These are phyloP conservation scores for Acacia melanoxylon DNA, from an alignment of 306 rosid species.

Conservation along the genomic window DNA sequence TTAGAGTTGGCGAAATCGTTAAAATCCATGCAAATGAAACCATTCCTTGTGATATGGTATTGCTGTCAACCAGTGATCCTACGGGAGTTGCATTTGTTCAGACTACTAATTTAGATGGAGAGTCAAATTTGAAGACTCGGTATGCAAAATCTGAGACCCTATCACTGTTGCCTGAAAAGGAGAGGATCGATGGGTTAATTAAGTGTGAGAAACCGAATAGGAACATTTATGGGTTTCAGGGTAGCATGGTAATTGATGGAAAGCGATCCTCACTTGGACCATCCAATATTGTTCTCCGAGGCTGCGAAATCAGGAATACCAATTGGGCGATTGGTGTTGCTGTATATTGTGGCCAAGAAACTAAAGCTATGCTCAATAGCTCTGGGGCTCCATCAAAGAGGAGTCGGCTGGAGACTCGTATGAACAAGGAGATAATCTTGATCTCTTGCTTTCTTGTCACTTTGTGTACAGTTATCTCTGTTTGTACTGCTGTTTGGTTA, in stretches of 20 bases:
- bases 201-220: constrained; percentile 93
- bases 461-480: constrained; percentile 66
- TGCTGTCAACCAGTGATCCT: constrained; percentile 91
- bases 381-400: constrained; percentile 97
- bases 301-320: constrained; percentile 92
- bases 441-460: constrained; percentile 70
- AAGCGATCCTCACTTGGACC: constrained; percentile 86
- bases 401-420: constrained; percentile 86
- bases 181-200: constrained; percentile 54
- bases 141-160: constrained; percentile 90
- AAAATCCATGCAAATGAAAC: constrained; percentile 63
- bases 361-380: constrained; percentile 88
- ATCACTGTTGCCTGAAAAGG: constrained; percentile 57
- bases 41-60: constrained; percentile 91
- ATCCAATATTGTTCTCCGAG: constrained; percentile 82
- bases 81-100: constrained; percentile 95
- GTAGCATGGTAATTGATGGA: constrained; percentile 77
- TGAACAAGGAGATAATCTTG: constrained; percentile 78
- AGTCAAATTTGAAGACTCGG: constrained; percentile 87
- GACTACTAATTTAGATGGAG: constrained; percentile 89
- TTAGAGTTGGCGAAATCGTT: constrained; percentile 79
- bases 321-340: constrained; percentile 89
- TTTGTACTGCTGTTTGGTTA: constrained; percentile 86
- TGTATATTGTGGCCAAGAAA: constrained; percentile 83
- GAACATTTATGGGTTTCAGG: constrained; percentile 90